phyloP scores from a whole-genome alignment of 139 green algal genomes.

The Ostreobium quekettii region DNA sequence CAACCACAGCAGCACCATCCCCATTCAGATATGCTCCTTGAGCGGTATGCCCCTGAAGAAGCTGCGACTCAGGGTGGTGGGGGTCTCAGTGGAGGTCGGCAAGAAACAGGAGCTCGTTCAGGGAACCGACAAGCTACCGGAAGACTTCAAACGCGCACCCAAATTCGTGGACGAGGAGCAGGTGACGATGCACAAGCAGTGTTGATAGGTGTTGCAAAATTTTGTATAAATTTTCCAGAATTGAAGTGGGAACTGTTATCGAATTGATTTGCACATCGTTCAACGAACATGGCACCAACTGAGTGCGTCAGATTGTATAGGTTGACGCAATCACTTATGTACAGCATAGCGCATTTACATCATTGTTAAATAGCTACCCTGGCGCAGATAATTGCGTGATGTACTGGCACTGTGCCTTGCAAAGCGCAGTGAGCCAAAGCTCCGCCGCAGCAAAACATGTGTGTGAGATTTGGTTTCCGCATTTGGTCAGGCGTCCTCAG shows the following conservation, averaged over 20 bases:
- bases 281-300: neutral
- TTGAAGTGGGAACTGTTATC: neutral
- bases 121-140: conserved; percentile 39
- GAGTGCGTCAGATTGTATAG: neutral
- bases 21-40: neutral
- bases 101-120: conserved; percentile 24
- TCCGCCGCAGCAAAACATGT: too few species aligned
- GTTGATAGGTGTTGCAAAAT: neutral
- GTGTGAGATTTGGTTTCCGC: too few species aligned
- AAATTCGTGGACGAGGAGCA: conserved; percentile 33
- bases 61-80: neutral
- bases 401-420: too few species aligned
- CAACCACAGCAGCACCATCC: neutral
- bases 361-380: too few species aligned
- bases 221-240: neutral
- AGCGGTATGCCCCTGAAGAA: neutral
- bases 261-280: neutral
- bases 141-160: conserved; percentile 25
- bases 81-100: conserved; percentile 1
- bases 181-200: conserved; percentile 24
- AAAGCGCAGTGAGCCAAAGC: too few species aligned
- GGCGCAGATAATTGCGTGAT: too few species aligned
- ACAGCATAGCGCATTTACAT: too few species aligned
- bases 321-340: too few species aligned
- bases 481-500: too few species aligned